A percentile compares a stretch with the other conserved stretches of the same genome.
phyloP scores from a whole-genome alignment of 495 filamentous ascomycete genomes.

The Neurospora terricola region DNA sequence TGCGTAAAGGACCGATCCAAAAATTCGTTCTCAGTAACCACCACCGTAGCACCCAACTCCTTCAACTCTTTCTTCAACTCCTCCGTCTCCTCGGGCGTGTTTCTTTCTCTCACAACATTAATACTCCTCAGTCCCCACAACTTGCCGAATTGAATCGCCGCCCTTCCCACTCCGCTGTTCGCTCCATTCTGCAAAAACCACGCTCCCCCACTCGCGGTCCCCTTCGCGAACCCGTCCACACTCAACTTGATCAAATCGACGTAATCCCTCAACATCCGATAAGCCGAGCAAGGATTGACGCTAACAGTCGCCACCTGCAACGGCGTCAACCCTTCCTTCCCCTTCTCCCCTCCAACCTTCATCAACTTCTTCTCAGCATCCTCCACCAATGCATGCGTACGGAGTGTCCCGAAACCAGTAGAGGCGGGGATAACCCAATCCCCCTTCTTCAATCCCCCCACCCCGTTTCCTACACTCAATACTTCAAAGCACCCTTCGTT shows the following conservation, averaged over 20 bases:
- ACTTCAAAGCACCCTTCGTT: conserved; percentile 94
- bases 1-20: conserved; percentile 49
- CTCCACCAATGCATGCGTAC: conserved; percentile 75
- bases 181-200: conserved; percentile 98
- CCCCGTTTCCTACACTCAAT: conserved; percentile 48
- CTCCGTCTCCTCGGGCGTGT: conserved; percentile 49
- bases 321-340: conserved; percentile 49
- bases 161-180: conserved; percentile 81
- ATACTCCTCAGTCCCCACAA: conserved; percentile 82
- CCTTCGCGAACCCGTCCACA: conserved; percentile 21
- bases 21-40: conserved; percentile 72
- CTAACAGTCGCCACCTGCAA: conserved; percentile 74
- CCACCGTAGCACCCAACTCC: conserved; percentile 65
- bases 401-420: conserved; percentile 81
- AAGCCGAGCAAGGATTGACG: conserved; percentile 90
- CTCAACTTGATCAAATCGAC: conserved; percentile 34
- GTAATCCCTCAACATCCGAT: conserved; percentile 84
- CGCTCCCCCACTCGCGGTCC: conserved; percentile 44
- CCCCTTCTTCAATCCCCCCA: conserved; percentile 45
- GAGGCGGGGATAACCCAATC: conserved; percentile 87
- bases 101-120: conserved; percentile 69
- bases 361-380: conserved; percentile 49
- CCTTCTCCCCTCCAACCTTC: conserved; percentile 43
- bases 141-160: conserved; percentile 73
- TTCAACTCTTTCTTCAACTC: conserved; percentile 59